Conservation (phyloP, 2,329 filamentous ascomycete species). For the Pestalotiopsis sp. region DNA sequence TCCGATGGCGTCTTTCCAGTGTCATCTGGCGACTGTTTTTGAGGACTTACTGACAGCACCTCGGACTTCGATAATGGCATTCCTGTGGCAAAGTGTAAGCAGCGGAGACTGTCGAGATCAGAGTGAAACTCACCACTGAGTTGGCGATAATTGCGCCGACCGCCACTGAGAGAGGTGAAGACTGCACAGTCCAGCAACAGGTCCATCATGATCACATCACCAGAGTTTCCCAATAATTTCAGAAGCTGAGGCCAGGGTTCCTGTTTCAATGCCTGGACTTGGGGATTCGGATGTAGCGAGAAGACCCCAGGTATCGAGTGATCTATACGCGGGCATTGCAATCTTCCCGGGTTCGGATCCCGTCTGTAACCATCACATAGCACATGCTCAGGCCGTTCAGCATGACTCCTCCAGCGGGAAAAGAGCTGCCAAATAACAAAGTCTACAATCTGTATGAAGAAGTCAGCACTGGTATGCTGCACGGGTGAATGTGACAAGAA, state of each 20-base stretch:
- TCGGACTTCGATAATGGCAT: slow-evolving; percentile 51
- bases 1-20: slow-evolving; percentile 47
- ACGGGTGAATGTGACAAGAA: not conserved
- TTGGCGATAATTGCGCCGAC: slow-evolving; percentile 72
- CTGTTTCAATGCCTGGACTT: slow-evolving; percentile 69
- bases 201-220: slow-evolving; percentile 77
- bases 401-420: slow-evolving; percentile 49
- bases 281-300: slow-evolving; percentile 67
- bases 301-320: slow-evolving; percentile 65
- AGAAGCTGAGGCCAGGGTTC: slow-evolving; percentile 77
- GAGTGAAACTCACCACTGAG: too few species aligned
- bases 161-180: slow-evolving; percentile 65
- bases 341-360: slow-evolving; percentile 27
- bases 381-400: slow-evolving; percentile 67
- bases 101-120: too few species aligned
- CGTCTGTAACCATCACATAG: slow-evolving; percentile 82
- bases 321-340: slow-evolving; percentile 29
- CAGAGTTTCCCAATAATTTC: slow-evolving; percentile 71
- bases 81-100: not conserved
- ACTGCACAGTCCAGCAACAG: slow-evolving; percentile 78
- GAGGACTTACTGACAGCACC: slow-evolving; percentile 10
- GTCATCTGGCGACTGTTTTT: not conserved
- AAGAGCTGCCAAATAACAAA: slow-evolving; percentile 81
- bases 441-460: slow-evolving; percentile 65
- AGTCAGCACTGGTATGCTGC: slow-evolving; percentile 10